phyloP scores from a whole-genome alignment of 306 rosid species.

The Castanopsis chinensis region DNA sequence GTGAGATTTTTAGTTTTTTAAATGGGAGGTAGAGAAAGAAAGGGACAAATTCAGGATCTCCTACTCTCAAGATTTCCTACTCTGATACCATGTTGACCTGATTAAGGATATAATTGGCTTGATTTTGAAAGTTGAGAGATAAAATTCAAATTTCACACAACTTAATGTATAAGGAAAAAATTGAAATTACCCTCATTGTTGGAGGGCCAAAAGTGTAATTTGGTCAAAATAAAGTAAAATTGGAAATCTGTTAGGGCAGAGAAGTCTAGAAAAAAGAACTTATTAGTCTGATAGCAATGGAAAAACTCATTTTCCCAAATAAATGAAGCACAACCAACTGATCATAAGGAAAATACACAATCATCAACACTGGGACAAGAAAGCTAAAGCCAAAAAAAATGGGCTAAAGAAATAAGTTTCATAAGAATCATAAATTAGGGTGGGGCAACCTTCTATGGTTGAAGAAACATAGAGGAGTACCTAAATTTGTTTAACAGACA shows the following conservation, averaged over 20 bases:
- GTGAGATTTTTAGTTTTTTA: too few relatives aligned
- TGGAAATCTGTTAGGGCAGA: background rate
- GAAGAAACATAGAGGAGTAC: background rate
- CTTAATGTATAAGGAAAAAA: too few relatives aligned
- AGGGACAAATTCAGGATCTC: too few relatives aligned
- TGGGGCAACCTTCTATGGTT: background rate
- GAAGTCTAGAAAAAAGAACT: background rate
- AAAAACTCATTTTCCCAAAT: background rate
- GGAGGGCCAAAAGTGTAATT: too few relatives aligned
- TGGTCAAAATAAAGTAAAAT: background rate
- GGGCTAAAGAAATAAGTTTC: background rate
- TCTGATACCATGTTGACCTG: too few relatives aligned
- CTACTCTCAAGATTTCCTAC: too few relatives aligned
- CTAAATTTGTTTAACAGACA: background rate
- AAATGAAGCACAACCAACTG: background rate
- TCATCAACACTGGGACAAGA: background rate
- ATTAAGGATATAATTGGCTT: too few relatives aligned
- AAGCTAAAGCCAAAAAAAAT: background rate
- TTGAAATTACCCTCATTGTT: too few relatives aligned
- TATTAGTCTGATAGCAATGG: background rate
- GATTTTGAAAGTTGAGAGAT: too few relatives aligned
- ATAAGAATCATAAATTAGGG: background rate
- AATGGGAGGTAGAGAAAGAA: too few relatives aligned
- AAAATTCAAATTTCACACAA: too few relatives aligned
- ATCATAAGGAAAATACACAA: background rate